Percentiles rank a stretch among this genome's conserved stretches.
These are phyloP conservation scores for Agrocybe pediades DNA, from an alignment of 768 basidiomycete genomes.

Conservation along the genomic window DNA sequence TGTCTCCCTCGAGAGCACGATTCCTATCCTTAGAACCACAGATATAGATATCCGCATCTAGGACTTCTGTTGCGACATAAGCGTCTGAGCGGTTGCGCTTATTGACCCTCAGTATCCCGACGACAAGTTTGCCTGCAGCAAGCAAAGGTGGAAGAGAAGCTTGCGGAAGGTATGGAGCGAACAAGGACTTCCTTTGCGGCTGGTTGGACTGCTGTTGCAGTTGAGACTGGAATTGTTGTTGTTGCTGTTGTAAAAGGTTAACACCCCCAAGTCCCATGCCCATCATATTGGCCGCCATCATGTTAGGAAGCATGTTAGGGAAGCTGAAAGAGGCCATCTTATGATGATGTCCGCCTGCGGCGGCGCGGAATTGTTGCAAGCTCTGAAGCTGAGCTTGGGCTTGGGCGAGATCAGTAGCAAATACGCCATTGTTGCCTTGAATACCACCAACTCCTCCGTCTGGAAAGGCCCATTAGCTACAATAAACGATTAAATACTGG, in stretches of 20 bases:
- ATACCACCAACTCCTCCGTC: conserved; percentile 77
- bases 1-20: conserved; percentile 96
- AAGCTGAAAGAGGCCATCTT: conserved; percentile 98
- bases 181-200: conserved; percentile 96
- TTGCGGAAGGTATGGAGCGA: conserved; percentile 98
- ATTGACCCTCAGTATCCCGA: conserved; percentile 95
- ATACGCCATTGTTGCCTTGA: conserved; percentile 57
- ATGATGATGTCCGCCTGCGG: conserved; percentile 90
- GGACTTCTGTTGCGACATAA: conserved; percentile 96
- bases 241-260: conserved; percentile 89
- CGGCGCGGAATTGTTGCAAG: conserved; percentile 95
- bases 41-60: conserved; percentile 99
- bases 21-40: conserved; percentile 99
- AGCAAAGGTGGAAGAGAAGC: conserved; percentile 95
- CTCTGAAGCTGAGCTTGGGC: conserved; percentile 97
- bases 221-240: conserved; percentile 94
- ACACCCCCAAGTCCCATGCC: conserved; percentile 81
- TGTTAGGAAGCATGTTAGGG: conserved; percentile 96
- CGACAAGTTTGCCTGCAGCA: conserved; percentile 95
- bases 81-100: conserved; percentile 98
- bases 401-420: conserved; percentile 87
- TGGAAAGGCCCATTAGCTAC: conserved; percentile 29
- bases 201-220: conserved; percentile 90
- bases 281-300: conserved; percentile 98
- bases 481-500: neutral